Evolutionary conservation across 176 grass and related monocot genomes (phyloP), one percentile per base, ranked within the genome.

Genomic region (Cenchrus americanus): DNA sequence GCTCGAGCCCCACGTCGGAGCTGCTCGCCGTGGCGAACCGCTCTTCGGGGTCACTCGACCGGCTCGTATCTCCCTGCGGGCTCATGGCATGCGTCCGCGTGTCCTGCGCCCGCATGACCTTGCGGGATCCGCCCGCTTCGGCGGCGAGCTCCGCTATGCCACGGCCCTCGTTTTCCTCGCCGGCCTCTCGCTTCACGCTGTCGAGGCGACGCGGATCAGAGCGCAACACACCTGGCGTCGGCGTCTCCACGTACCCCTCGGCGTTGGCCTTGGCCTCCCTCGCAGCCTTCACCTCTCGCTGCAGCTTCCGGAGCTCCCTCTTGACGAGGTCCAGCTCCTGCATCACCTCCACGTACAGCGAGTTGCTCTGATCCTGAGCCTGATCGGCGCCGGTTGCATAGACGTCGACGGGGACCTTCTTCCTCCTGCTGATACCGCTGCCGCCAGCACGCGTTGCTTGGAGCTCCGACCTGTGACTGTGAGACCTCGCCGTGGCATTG

Each of bases 291-390:
- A 90, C 81, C 75, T 96, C 89, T 8, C 75, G 86, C 77, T 94
- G 91, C 62, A 98, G 77, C 34, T 88, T 83, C 26, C 87, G 81
- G 49, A 96, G 69, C 80, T 98, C 93, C 37, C 46, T 66, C 87
- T 94, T 95, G 67, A 88, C 91, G 37, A 70, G 62, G 40, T 82
- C 81, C 65, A 98, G 66, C 59, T 96, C 86, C 14, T 49, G 81
- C 84, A 90, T 87, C 84, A 95, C 82, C 66, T 88, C 77, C 11
- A 41, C 63, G 47, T 92, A 83, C 43, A 62, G 19, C 19, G 58
- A 3, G 52, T 51, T 52, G 40, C 55, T 50, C 49, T 66, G 47
- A 51, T 26, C 15, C 59, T 18, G 9, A 12, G 87, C 8, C n/a
- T 14, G 62, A 0, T 52, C 46, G 26, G 71, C 54, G 23, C 76